These are phyloP conservation scores for Aspergillus sp. DNA, from an alignment of 2,329 filamentous ascomycete genomes.

Conservation along the genomic window DNA sequence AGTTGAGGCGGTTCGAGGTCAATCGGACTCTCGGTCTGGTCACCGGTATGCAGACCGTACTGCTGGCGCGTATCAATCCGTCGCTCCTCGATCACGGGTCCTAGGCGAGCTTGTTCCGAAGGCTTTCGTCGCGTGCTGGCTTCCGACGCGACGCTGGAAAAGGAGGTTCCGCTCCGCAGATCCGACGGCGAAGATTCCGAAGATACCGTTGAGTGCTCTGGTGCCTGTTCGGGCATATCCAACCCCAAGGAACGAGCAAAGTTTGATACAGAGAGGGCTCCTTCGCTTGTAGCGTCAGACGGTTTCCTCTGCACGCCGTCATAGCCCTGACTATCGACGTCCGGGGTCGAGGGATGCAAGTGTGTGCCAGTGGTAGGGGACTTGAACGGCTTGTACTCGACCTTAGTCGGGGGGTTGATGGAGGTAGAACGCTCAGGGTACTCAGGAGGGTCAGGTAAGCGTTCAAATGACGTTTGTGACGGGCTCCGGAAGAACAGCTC, in stretches of 20 bases:
- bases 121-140: conserved; percentile 30
- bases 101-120: conserved; percentile 44
- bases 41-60: conserved; percentile 32
- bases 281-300: conserved; percentile 31
- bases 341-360: conserved; percentile 22
- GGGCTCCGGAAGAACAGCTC: conserved; percentile 24
- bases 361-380: conserved; percentile 16
- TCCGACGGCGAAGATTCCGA: conserved; percentile 62
- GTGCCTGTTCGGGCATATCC: conserved; percentile 64
- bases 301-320: conserved; percentile 20
- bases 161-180: conserved; percentile 61
- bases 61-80: conserved; percentile 32
- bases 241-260: conserved; percentile 41
- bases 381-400: conserved; percentile 22
- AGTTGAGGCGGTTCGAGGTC: conserved; percentile 31
- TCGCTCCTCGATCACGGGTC: conserved; percentile 57
- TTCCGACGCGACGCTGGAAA: conserved; percentile 57
- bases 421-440: conserved; percentile 22
- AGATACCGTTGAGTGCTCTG: conserved; percentile 65
- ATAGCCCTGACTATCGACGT: conserved; percentile 6
- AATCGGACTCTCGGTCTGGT: conserved; percentile 29
- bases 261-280: conserved; percentile 37
- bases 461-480: conserved; percentile 14
- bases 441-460: conserved; percentile 10
- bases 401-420: conserved; percentile 8